Evolutionary conservation across 768 basidiomycete genomes (phyloP).

Genomic region (Mycena filopes): DNA sequence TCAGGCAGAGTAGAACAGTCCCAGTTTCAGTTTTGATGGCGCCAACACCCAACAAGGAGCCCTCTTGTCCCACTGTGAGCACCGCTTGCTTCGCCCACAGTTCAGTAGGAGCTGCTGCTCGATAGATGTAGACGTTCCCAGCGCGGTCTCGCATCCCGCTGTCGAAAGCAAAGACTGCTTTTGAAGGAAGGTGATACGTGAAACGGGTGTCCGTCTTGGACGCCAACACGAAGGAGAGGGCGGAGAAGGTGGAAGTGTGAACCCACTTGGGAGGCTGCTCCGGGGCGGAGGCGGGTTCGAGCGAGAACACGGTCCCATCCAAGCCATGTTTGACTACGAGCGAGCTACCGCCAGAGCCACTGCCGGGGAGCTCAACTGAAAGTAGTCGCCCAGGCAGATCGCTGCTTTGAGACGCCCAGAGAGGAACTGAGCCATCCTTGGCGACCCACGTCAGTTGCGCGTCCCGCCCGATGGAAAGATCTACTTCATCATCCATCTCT

Average conservation of each 20-base stretch:
- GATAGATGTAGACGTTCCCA: slow-evolving; percentile 91
- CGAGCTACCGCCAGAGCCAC: slow-evolving; percentile 43
- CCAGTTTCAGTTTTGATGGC: slow-evolving; percentile 49
- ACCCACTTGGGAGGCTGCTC: slow-evolving; percentile 60
- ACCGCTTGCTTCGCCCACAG: slow-evolving; percentile 84
- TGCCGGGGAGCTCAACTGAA: slow-evolving; percentile 78
- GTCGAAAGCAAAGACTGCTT: slow-evolving; percentile 85
- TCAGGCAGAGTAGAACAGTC: slow-evolving; percentile 71
- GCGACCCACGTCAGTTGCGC: slow-evolving; percentile 76
- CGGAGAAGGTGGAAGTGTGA: slow-evolving; percentile 87
- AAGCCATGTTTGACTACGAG: slow-evolving; percentile 77
- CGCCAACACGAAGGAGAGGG: slow-evolving; percentile 92
- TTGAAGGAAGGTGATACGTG: slow-evolving; percentile 73
- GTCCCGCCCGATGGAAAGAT: slow-evolving; percentile 74
- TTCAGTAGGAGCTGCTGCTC: slow-evolving; percentile 59
- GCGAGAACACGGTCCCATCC: slow-evolving; percentile 73
- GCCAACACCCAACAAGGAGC: slow-evolving; percentile 83
- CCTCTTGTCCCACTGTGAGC: slow-evolving; percentile 75
- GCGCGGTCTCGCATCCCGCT: slow-evolving; percentile 72
- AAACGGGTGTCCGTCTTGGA: slow-evolving; percentile 92
- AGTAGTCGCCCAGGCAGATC: slow-evolving; percentile 61
- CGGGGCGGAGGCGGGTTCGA: slow-evolving; percentile 47
- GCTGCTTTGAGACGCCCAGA: slow-evolving; percentile 43
- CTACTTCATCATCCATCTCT: slow-evolving; percentile 93
- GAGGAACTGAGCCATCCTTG: slow-evolving; percentile 57